A percentile compares a stretch with the other conserved stretches of the same genome.
These are phyloP conservation scores for Plantago ovata DNA, from an alignment of 257 asterid genomes.

Conservation along the genomic window DNA sequence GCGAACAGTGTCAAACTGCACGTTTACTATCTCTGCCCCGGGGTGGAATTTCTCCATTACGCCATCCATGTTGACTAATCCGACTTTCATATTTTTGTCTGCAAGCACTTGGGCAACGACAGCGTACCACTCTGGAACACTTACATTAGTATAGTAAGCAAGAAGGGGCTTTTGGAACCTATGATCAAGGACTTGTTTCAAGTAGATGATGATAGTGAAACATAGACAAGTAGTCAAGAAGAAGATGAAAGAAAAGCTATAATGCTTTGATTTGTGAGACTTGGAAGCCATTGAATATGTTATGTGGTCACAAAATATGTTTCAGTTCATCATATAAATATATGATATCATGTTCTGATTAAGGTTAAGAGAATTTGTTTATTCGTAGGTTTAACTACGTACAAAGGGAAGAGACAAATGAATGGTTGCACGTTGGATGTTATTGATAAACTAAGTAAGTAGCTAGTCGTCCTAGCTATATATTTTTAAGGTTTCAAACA, in stretches of 20 bases:
- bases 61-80: constrained; percentile 36
- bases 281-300: constrained; percentile 39
- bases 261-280: constrained; percentile 29
- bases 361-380: constrained; percentile 5
- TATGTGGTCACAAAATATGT: not conserved
- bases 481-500: constrained; percentile 5
- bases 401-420: constrained; percentile 28
- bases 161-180: constrained; percentile 19
- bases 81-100: constrained; percentile 28
- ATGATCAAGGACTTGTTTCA: constrained; percentile 13
- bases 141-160: constrained; percentile 3
- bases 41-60: not conserved
- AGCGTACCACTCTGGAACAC: constrained; percentile 29
- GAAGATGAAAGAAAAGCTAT: constrained; percentile 26
- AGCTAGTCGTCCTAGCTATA: constrained; percentile 1
- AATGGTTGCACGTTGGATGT: constrained; percentile 46
- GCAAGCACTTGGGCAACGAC: constrained; percentile 20
- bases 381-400: constrained; percentile 20
- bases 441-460: constrained; percentile 8
- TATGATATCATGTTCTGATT: constrained; percentile 1
- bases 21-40: constrained; percentile 18
- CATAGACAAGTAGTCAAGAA: constrained; percentile 34
- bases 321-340: not conserved
- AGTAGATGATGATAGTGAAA: constrained; percentile 30
- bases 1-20: constrained; percentile 30